A percentile compares a stretch with the other conserved stretches of the same genome.
These are phyloP conservation scores for Jacaranda mimosifolia DNA, from an alignment of 257 asterid species.

Conservation along the genomic window DNA sequence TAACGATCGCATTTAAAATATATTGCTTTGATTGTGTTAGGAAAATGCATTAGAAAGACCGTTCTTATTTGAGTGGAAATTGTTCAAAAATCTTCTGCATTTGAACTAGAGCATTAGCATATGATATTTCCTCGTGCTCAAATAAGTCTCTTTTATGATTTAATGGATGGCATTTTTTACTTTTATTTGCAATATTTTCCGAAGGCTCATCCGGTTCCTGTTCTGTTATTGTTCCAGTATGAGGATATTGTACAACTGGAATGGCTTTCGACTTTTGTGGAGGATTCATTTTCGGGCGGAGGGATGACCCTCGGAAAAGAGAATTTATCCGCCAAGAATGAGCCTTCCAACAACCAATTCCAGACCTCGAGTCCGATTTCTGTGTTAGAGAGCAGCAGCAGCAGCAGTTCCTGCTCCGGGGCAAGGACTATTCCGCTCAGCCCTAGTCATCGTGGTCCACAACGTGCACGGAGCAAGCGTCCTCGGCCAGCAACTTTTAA, in stretches of 20 bases:
- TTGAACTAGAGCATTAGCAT: not conserved
- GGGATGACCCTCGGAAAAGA: constrained; percentile 74
- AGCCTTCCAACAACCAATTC: constrained; percentile 56
- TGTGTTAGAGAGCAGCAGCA: constrained; percentile 85
- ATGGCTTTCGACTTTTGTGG: constrained; percentile 86
- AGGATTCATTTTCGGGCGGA: constrained; percentile 80
- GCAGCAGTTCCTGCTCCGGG: constrained; percentile 62
- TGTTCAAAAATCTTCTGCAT: too few species aligned
- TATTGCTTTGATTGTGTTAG: too few species aligned
- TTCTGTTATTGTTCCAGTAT: constrained; percentile 51
- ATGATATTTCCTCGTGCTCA: not conserved
- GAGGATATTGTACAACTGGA: constrained; percentile 78
- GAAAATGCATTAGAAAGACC: too few species aligned
- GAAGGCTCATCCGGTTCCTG: constrained; percentile 10
- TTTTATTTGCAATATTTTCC: not conserved
- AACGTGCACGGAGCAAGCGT: constrained; percentile 95
- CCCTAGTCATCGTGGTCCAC: constrained; percentile 65
- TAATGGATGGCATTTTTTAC: not conserved
- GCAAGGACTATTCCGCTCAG: constrained; percentile 54
- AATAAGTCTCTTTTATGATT: not conserved
- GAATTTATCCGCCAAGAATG: constrained; percentile 44
- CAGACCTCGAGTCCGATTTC: constrained; percentile 81
- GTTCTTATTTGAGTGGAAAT: too few species aligned
- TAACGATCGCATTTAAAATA: too few species aligned
- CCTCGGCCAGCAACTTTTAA: constrained; percentile 80